Conservation (phyloP, 2,329 filamentous ascomycete genomes). For the Apiospora rasikravindrae region DNA sequence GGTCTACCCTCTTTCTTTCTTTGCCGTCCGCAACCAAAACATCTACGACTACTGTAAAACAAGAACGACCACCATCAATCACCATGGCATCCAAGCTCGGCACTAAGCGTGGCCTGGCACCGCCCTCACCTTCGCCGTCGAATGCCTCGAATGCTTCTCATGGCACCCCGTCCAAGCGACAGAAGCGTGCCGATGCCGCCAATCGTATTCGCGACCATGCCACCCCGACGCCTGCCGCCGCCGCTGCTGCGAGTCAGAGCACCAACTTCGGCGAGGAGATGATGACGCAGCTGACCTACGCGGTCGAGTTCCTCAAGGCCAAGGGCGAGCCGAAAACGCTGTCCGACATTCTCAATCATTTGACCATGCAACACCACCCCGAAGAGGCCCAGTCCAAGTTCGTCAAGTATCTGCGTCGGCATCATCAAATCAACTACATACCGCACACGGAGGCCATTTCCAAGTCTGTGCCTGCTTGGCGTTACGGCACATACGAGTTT, state of each 20-base stretch:
- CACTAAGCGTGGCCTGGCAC: conserved; percentile 55
- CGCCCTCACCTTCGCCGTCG: conserved; percentile 67
- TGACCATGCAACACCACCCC: conserved; percentile 70
- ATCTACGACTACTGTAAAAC: not conserved
- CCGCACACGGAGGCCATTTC: conserved; percentile 64
- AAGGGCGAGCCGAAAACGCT: conserved; percentile 73
- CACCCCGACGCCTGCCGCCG: conserved; percentile 37
- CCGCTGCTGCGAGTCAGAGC: conserved; percentile 54
- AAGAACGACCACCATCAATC: not conserved
- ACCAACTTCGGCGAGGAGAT: conserved; percentile 80
- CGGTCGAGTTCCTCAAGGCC: conserved; percentile 80
- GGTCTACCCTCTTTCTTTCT: not conserved
- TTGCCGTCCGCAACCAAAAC: not conserved
- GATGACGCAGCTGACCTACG: conserved; percentile 87
- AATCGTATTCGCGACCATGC: conserved; percentile 30
- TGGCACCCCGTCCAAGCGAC: conserved; percentile 69
- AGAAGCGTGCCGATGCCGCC: conserved; percentile 52
- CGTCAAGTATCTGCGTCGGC: conserved; percentile 69
- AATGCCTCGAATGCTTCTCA: conserved; percentile 51
- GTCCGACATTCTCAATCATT: conserved; percentile 78
- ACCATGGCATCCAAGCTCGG: conserved; percentile 64
- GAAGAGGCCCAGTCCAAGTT: conserved; percentile 69
- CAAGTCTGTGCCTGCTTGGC: conserved; percentile 65
- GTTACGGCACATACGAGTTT: conserved; percentile 78
- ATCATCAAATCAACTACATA: conserved; percentile 63